Base-by-base conservation (phyloP, 805 yeast genomes). In the Candida taoyuanica region DNA sequence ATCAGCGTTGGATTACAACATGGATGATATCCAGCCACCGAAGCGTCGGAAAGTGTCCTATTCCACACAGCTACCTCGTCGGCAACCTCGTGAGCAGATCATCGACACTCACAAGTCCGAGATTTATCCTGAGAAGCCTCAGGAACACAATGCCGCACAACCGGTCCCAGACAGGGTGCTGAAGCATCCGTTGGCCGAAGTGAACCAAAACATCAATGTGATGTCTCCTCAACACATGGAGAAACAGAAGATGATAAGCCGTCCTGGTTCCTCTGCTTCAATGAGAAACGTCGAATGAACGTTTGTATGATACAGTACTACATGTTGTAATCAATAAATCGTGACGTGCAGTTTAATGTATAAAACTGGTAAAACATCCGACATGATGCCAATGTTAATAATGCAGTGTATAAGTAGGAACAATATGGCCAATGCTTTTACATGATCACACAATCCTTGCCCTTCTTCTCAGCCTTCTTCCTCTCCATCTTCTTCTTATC, bases 391-490 rank as follows among this genome's bases (percentile, higher is more conserved):
- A 15, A 5, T 28, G 30, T 5, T n/a, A 25, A 9, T 6, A 9
- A 9, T 6, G 31, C n/a, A 28, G 6, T 28, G 12, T n/a, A 14
- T 7, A 7, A 7, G n/a, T 6, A 7, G 16, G 31, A 28, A 18
- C 14, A 15, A 15, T 6, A 6, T 14, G 18, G 12, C n/a, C n/a
- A n/a, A n/a, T n/a, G n/a, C n/a, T n/a, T n/a, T 47, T 40, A 48
- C 54, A 49, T 49, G 29, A 52, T 46, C 18, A 48, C 38, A 37
- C 57, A 52, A 33, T 39, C 49, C 26, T 48, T 44, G 4, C 21
- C 39, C 29, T 40, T 41, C 24, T 43, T 40, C 11, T 28, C 14
- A 16, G 12, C 18, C 26, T 39, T 43, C 17, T 37, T 39, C 8
- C 33, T 12, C n/a, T 25, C 29, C 11, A 18, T 17, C 9, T 26